Conservation (phyloP, 345 rosid species). For the Arabidopsis arenosa region DNA sequence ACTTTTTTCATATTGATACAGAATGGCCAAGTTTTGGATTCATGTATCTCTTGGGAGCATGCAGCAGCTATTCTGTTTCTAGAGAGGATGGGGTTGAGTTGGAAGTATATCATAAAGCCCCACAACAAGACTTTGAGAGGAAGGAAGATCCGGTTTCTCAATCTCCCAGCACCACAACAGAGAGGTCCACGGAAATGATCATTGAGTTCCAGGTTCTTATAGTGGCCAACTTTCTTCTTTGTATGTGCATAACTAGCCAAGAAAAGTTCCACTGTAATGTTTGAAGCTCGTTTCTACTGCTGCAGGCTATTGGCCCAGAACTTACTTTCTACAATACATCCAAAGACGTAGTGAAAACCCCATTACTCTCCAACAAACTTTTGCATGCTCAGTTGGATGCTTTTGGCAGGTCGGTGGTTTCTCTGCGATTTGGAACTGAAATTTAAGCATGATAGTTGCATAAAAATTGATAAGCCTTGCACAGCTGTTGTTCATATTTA, state of each 20-base stretch:
- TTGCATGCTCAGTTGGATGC: slow-evolving; percentile 92
- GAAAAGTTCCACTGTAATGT: slow-evolving; percentile 29
- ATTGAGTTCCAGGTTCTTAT: slow-evolving; percentile 81
- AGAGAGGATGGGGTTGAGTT: slow-evolving; percentile 69
- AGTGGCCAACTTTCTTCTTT: slow-evolving; percentile 16
- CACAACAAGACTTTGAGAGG: slow-evolving; percentile 44
- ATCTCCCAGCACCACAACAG: slow-evolving; percentile 52
- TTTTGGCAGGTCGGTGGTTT: slow-evolving; percentile 64
- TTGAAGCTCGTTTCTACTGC: slow-evolving; percentile 37
- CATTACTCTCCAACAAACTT: slow-evolving; percentile 77
- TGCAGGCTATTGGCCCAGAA: slow-evolving; percentile 95
- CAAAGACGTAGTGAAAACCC: slow-evolving; percentile 68
- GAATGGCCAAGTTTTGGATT: slow-evolving; percentile 90
- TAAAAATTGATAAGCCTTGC: slow-evolving; percentile 19
- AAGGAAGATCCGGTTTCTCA: slow-evolving; percentile 47
- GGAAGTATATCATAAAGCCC: slow-evolving; percentile 59
- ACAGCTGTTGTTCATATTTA: slow-evolving; percentile 20
- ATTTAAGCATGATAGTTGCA: slow-evolving; percentile 20
- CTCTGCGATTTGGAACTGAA: slow-evolving; percentile 28
- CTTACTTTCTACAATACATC: slow-evolving; percentile 87
- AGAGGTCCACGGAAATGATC: slow-evolving; percentile 63
- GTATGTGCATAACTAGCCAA: slow-evolving; percentile 23
- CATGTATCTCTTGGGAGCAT: slow-evolving; percentile 81
- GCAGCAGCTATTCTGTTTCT: slow-evolving; percentile 76
- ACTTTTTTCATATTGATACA: slow-evolving; percentile 45